Conservation (phyloP, 2,329 filamentous ascomycete species). For the Stachybotrys chartarum region DNA sequence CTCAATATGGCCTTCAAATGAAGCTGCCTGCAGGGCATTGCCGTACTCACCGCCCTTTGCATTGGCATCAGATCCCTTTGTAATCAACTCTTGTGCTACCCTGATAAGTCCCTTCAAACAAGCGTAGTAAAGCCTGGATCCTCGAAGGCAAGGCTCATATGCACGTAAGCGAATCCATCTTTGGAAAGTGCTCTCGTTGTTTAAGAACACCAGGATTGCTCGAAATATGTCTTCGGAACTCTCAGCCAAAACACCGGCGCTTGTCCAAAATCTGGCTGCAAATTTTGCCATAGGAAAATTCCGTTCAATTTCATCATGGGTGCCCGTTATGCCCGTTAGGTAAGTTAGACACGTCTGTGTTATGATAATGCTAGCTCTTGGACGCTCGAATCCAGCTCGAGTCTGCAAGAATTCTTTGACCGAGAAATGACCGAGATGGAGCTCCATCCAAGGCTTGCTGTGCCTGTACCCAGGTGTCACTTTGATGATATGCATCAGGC, state of each 20-base stretch:
- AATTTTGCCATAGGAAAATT: no score
- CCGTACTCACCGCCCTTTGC: neutral
- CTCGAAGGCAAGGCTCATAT: neutral
- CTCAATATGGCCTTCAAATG: constrained; percentile 2
- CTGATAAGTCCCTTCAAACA: no score
- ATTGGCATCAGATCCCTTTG: neutral
- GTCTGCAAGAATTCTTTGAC: constrained; percentile 15
- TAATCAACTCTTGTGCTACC: neutral
- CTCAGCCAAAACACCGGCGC: neutral
- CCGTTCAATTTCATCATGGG: no score
- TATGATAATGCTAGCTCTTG: constrained; percentile 8
- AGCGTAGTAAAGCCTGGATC: neutral
- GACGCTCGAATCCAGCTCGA: neutral
- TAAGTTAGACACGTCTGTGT: neutral
- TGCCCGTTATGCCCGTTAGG: no score
- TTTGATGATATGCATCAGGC: constrained; percentile 9
- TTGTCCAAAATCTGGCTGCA: no score
- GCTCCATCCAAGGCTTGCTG: constrained; percentile 2
- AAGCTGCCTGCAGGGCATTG: constrained; percentile 6
- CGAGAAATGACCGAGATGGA: constrained; percentile 16
- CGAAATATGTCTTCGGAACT: constrained; percentile 2
- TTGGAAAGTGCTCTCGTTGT: neutral
- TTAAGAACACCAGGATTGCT: constrained; percentile 5
- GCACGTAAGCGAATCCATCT: neutral
- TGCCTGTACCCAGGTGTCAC: no score